phyloP scores from a whole-genome alignment of 2,329 filamentous ascomycete species.

The Dryadomyces sulphureus region DNA sequence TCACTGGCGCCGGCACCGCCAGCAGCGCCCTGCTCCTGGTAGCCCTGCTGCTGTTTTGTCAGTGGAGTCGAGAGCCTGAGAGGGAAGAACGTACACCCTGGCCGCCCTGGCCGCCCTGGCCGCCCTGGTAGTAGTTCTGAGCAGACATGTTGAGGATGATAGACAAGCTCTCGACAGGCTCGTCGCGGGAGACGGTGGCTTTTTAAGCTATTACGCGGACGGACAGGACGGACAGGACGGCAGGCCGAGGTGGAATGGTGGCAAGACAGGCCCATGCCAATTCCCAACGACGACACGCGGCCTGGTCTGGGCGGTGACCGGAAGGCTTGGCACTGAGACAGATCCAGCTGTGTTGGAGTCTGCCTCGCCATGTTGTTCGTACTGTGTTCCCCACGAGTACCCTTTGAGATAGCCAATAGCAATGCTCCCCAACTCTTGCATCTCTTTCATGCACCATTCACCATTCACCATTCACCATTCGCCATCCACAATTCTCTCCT shows the following conservation, averaged over 20 bases:
- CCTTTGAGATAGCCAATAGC: too few species aligned
- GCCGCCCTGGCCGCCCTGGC: slow-evolving; percentile 9
- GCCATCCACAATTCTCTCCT: too few species aligned
- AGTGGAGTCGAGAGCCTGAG: too few species aligned
- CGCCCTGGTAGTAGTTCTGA: slow-evolving; percentile 11
- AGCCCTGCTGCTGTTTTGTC: slow-evolving; percentile 8
- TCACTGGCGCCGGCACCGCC: slow-evolving; percentile 23
- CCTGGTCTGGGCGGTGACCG: not conserved
- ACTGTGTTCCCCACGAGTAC: too few species aligned
- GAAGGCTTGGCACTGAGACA: not conserved
- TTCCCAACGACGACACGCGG: not conserved
- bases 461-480: too few species aligned
- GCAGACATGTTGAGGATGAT: slow-evolving; percentile 10
- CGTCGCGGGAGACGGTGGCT: not conserved
- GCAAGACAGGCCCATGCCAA: not conserved
- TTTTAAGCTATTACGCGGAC: not conserved
- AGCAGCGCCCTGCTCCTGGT: not conserved
- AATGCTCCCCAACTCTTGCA: not conserved
- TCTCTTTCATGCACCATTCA: too few species aligned
- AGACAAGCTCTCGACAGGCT: not conserved
- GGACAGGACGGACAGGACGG: too few species aligned
- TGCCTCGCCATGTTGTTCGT: too few species aligned
- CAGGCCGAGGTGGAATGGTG: not conserved
- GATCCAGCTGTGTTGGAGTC: not conserved
- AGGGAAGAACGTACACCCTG: not conserved